Percentiles rank a stretch among this genome's conserved stretches.
These are phyloP conservation scores for Ustilago tritici DNA, from an alignment of 1,284 basidiomycete species.

Conservation along the genomic window DNA sequence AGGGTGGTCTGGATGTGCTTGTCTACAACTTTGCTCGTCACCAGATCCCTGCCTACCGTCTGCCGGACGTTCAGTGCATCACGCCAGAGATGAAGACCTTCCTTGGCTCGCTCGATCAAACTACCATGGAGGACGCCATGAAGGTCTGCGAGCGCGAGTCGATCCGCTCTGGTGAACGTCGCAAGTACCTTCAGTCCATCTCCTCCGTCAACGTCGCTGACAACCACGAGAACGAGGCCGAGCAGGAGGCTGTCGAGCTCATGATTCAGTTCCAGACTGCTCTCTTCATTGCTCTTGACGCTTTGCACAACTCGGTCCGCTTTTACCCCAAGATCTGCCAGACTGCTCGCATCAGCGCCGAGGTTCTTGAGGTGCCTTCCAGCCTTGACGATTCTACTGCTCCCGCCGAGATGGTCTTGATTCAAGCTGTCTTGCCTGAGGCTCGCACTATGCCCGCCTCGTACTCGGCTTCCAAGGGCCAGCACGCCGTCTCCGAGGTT, in stretches of 20 bases:
- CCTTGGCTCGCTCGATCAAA: conserved; percentile 70
- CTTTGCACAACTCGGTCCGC: conserved; percentile 71
- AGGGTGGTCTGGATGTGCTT: conserved; percentile 70
- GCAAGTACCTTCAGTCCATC: conserved; percentile 55
- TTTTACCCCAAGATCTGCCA: conserved; percentile 71
- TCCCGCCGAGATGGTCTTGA: conserved; percentile 70
- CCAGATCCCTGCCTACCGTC: conserved; percentile 73
- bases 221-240: conserved; percentile 42
- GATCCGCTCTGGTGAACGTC: conserved; percentile 65
- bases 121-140: conserved; percentile 71
- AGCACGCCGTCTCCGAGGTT: conserved; percentile 62
- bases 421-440: conserved; percentile 72
- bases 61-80: conserved; percentile 72
- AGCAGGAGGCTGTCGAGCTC: conserved; percentile 68
- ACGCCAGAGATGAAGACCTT: conserved; percentile 71
- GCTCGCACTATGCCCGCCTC: conserved; percentile 57
- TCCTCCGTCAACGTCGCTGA: conserved; percentile 49
- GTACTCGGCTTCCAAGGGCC: conserved; percentile 68
- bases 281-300: conserved; percentile 72
- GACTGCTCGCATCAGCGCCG: conserved; percentile 72
- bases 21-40: conserved; percentile 74
- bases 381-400: conserved; percentile 65
- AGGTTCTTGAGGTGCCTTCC: conserved; percentile 72
- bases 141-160: conserved; percentile 70
- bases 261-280: conserved; percentile 73